Evolutionary conservation across 2,329 filamentous ascomycete genomes (phyloP), one percentile per base, ranked within the genome.

Genomic region (Knoxdaviesia proteae): DNA sequence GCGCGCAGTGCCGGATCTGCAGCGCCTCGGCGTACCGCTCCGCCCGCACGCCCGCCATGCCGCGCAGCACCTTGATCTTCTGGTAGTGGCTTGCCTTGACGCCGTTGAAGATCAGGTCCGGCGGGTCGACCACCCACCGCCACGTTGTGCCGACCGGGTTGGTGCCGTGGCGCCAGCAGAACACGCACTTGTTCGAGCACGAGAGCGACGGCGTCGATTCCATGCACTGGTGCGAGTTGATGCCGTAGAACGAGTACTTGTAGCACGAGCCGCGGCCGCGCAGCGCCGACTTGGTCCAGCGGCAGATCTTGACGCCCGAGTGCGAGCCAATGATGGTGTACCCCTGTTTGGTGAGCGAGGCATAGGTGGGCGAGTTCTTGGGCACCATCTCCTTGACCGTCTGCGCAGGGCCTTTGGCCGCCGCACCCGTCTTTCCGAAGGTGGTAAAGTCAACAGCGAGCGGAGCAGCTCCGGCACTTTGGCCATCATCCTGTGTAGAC

Each of bases 141-240:
- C 90, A 96, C 5, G 81, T 93, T 3, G 90, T 96, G 40, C 87
- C 87, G 0, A 96, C 90, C 0, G 88, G 88, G 56, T 96, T 98
- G 0, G 90, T 96, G 42, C 88, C 90, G 56, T 96, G 90, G 6
- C 90, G 78, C 90, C 88, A 98, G 68, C 88, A 98, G 60, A 96
- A 98, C 49, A 98, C 84, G 58, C 90, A 96, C 59, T 98, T 96
- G 65, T 96, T 96, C 48, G 81, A 90, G 67, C 88, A 98, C 7
- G 84, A 93, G 4, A 98, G 72, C 0, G 87, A 94, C 0, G 88
- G 88, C 0, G 88, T 96, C 2, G 88, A 88, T 61, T 98, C 88
- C 90, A 98, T 98, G 60, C 88, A 98, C 47, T 93, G 80, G 55
- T 98, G 90, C 0, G 87, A 94, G 49, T 81, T 75, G 58, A 98